phyloP scores from a whole-genome alignment of 257 asterid genomes.

The Ligustrum vulgare region DNA sequence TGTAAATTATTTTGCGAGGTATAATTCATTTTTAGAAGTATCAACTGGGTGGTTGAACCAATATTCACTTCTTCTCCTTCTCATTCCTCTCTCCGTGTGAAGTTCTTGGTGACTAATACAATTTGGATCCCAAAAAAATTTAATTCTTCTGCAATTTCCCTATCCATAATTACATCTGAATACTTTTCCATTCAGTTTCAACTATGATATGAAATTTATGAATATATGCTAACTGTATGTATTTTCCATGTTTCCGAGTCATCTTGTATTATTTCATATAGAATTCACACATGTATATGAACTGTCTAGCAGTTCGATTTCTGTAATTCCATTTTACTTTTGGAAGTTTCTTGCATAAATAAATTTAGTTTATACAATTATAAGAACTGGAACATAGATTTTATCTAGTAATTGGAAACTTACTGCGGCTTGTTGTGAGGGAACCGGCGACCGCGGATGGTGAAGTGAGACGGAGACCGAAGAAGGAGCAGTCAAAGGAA shows the following conservation, averaged over 20 bases:
- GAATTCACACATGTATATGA: not conserved
- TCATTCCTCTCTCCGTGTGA: constrained; percentile 23
- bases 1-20: no score
- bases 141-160: constrained; percentile 14
- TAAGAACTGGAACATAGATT: not conserved
- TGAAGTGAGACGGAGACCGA: no score
- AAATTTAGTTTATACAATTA: not conserved
- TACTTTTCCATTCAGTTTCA: constrained; percentile 10
- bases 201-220: constrained; percentile 13
- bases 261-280: not conserved
- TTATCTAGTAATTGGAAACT: no score
- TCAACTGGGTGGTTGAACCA: no score
- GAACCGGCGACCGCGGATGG: no score
- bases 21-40: no score
- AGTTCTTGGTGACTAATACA: constrained; percentile 15
- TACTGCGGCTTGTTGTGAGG: no score
- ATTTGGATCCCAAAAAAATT: constrained; percentile 25
- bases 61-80: constrained; percentile 37
- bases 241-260: not conserved
- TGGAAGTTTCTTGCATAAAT: not conserved
- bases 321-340: not conserved
- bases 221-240: not conserved
- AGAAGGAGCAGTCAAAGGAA: no score
- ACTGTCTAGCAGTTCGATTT: not conserved
- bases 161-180: not conserved